Evolutionary conservation across 1,284 basidiomycete species (phyloP).

Genomic region (Xanthoconium separans): DNA sequence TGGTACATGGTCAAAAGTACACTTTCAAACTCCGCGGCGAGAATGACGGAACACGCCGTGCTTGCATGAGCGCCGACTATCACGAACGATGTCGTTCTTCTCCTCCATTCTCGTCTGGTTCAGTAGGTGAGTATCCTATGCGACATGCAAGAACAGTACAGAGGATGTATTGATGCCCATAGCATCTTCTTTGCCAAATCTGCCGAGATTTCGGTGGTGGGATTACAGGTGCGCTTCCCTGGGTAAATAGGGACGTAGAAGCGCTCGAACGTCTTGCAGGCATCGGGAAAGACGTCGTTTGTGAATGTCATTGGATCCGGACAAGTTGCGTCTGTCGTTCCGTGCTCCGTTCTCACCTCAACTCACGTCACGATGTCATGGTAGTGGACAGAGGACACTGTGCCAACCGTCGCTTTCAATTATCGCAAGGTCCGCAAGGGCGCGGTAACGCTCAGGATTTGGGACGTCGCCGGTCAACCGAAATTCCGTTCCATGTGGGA

Average conservation of each 20-base stretch:
- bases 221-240: slow-evolving; percentile 69
- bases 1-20: neutral
- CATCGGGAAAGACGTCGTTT: slow-evolving; percentile 93
- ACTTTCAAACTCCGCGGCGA: slow-evolving; percentile 16
- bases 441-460: slow-evolving; percentile 90
- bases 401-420: slow-evolving; percentile 93
- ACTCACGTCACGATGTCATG: neutral
- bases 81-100: slow-evolving; percentile 45
- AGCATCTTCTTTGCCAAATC: slow-evolving; percentile 87
- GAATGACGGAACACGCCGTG: neutral
- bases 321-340: slow-evolving; percentile 50
- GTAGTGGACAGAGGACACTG: slow-evolving; percentile 90
- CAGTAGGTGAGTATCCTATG: slow-evolving; percentile 46
- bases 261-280: slow-evolving; percentile 43
- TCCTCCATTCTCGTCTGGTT: slow-evolving; percentile 69
- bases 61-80: neutral
- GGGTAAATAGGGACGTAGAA: slow-evolving; percentile 6
- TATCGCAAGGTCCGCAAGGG: slow-evolving; percentile 83
- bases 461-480: slow-evolving; percentile 96
- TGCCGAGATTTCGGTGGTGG: slow-evolving; percentile 92
- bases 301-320: slow-evolving; percentile 89
- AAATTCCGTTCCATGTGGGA: slow-evolving; percentile 95
- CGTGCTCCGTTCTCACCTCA: neutral
- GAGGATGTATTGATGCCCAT: neutral
- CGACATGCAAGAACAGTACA: neutral